phyloP scores from a whole-genome alignment of 1,139 yeast genomes.

The Candida pseudoviswanathii region DNA sequence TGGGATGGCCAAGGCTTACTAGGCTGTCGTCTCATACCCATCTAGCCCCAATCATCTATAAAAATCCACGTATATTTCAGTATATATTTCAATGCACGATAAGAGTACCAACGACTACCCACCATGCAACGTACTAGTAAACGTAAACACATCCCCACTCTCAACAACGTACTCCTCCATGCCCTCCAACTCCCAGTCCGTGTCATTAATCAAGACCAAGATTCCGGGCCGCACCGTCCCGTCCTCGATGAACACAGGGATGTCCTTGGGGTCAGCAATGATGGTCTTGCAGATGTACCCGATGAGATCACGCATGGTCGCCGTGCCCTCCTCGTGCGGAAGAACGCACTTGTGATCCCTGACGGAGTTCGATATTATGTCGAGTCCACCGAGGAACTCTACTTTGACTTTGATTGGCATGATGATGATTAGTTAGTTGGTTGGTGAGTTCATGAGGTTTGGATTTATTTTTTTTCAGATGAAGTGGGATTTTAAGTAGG shows the following conservation, averaged over 20 bases:
- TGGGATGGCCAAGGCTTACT: constrained; percentile 78
- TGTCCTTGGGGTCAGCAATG: constrained; percentile 62
- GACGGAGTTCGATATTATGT: constrained; percentile 58
- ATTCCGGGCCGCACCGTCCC: constrained; percentile 88
- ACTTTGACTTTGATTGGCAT: constrained; percentile 38
- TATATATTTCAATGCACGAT: background rate
- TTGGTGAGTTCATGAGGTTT: background rate
- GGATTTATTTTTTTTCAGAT: constrained; percentile 1
- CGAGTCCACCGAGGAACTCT: constrained; percentile 68
- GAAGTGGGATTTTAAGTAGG: too few relatives aligned
- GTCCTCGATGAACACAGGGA: constrained; percentile 79
- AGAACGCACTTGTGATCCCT: constrained; percentile 50
- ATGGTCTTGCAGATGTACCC: constrained; percentile 54
- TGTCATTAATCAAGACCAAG: constrained; percentile 85
- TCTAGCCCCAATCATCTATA: constrained; percentile 23
- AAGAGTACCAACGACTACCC: constrained; percentile 47
- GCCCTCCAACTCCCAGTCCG: constrained; percentile 97
- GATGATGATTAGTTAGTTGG: background rate
- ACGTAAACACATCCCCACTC: constrained; percentile 75
- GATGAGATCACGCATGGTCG: constrained; percentile 60
- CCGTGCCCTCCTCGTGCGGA: constrained; percentile 43
- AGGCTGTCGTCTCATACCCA: constrained; percentile 67
- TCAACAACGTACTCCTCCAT: constrained; percentile 78
- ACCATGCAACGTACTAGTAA: constrained; percentile 94
- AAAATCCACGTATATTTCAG: background rate